Conservation (phyloP, 164 flowering plant genomes). For the Buxus sempervirens region DNA sequence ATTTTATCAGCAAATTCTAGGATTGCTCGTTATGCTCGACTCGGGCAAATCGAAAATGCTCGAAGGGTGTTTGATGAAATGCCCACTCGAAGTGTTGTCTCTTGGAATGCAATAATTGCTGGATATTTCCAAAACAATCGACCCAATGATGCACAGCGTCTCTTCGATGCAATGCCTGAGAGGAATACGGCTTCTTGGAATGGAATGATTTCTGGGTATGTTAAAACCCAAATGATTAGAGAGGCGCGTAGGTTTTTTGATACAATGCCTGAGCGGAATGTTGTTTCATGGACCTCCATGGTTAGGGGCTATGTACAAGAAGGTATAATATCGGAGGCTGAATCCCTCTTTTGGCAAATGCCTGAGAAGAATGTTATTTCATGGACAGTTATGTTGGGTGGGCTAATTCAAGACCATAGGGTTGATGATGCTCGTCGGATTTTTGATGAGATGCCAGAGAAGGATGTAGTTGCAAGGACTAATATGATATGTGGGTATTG, state of each 20-base stretch:
- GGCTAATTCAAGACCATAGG: conserved; percentile 53
- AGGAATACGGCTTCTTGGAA: conserved; percentile 65
- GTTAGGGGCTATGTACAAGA: conserved; percentile 60
- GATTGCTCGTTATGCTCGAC: conserved; percentile 40
- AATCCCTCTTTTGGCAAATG: conserved; percentile 50
- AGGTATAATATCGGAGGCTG: conserved; percentile 57
- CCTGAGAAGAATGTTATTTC: too few species aligned
- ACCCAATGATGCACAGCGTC: conserved; percentile 40
- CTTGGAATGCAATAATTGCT: conserved; percentile 67
- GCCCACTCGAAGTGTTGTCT: conserved; percentile 32
- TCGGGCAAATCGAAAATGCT: conserved; percentile 53
- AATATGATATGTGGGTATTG: conserved; percentile 72
- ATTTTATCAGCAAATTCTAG: conserved; percentile 26
- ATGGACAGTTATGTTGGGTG: conserved; percentile 79
- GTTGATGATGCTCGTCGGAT: conserved; percentile 59
- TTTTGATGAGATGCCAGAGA: too few species aligned
- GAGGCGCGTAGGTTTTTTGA: conserved; percentile 61
- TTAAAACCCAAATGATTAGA: conserved; percentile 46
- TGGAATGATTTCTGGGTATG: conserved; percentile 61
- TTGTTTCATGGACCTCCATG: conserved; percentile 78
- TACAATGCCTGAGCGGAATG: conserved; percentile 56
- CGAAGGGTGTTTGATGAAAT: conserved; percentile 52
- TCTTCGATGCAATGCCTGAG: conserved; percentile 66
- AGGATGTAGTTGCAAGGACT: conserved; percentile 72
- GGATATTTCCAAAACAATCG: conserved; percentile 52